Evolutionary conservation across 2,329 filamentous ascomycete genomes (phyloP), one percentile per base, ranked within the genome.

Genomic region (Stromatinia cepivora): DNA sequence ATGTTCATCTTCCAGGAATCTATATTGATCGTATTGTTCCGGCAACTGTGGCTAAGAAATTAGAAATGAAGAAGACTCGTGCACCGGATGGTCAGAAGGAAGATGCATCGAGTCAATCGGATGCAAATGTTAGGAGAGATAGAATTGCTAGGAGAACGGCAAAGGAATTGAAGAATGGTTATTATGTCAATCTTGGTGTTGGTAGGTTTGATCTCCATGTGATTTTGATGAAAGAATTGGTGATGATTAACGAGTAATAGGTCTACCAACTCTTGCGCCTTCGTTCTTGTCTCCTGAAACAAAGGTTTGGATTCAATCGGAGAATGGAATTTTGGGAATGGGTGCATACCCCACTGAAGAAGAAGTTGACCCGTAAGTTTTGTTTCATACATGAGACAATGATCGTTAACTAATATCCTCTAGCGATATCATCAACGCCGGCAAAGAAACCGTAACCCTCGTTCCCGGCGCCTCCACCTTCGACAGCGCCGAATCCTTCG

Each of bases 191-290:
- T 78, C 82, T 94, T 0, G 92, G 92, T 25, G 90, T 94, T 70
- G 86, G 92, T 92, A 73, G 42, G 71, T 71, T 56, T 52, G 7
- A 1, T 10, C 11, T 7, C 5, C 1, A 11, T 28, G 10, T 5
- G 17, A 1, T 42, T 28, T 39, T 22, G 17, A 3, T 11, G 13
- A 22, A 15, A 36, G 28, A 22, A n/a, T 3, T 7, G 25, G 9
- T n/a, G 36, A 28, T 36, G n/a, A 17, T 34, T 68, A 0, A 91
- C 90, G 22, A 89, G 13, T 15, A 31, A 42, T 93, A 70, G 86
- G 92, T n/a, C 93, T 97, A 78, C 93, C 92, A 0, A 96, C 92
- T 20, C 83, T 95, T n/a, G 92, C 92, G 0, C 91, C 92, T 0
- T 90, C 88, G 0, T 93, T 92, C 78, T 81, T 96, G 9, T 87